Evolutionary conservation across 106 monocot species (phyloP), one percentile per base, ranked within the genome.

Genomic region (Acanthochlamys bracteata): DNA sequence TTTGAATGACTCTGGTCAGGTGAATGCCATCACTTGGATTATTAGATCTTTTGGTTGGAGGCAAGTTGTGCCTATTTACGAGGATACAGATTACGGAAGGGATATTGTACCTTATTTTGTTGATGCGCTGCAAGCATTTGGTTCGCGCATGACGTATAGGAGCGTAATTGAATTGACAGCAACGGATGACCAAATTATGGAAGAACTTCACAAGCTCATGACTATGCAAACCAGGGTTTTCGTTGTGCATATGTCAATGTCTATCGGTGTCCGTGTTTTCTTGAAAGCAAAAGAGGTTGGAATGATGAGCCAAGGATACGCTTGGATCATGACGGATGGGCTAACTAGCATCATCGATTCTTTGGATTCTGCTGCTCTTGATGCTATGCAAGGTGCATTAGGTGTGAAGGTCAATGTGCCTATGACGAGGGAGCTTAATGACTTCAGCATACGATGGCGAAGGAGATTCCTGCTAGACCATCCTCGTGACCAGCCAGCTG

Each of bases 291-390:
- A 62, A 7, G 60, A 70, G 12, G 52, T 60, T 0, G 84, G 79
- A 9, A 82, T 93, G 88, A 69, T 93, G 79, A 66, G n/a, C 3
- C 39, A 75, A 11, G 92, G 77, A 0, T 88, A 67, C 55, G 92
- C 71, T 0, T 93, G 84, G 92, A 78, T 88, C 43, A 71, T 69
- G 22, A 80, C 85, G 1, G 69, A 79, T 54, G 74, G 78, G 14
- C 45, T 85, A 7, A 78, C 80, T 4, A 62, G 67, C 43, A 25
- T 75, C 3, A 41, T 82, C 2, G 67, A 72, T 42, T 72, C 61
- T 12, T 15, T 81, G 20, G 64, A 70, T 10, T 8, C 63, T 7
- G 39, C 54, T 14, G 92, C 88, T 10, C 59, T 93, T 20, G 75
- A 53, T 39, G 59, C 61, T 0, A n/a, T n/a, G n/a, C n/a, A n/a